These are phyloP conservation scores for Paracoccidioides brasiliensis DNA, from an alignment of 2,329 filamentous ascomycete species.

Conservation along the genomic window DNA sequence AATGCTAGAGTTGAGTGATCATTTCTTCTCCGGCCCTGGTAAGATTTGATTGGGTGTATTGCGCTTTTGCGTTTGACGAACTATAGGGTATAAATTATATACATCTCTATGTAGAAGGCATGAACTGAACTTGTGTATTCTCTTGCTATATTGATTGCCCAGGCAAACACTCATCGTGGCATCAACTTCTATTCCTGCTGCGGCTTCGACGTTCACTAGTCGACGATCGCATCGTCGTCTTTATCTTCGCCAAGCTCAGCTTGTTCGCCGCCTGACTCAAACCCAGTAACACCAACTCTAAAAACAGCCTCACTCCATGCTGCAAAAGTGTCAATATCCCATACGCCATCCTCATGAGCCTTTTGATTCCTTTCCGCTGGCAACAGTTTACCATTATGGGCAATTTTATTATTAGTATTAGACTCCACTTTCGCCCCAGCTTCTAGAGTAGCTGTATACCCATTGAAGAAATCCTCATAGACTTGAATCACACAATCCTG, in stretches of 20 bases:
- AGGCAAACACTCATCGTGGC: background rate
- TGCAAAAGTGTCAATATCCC: conserved; percentile 51
- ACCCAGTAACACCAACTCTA: conserved; percentile 35
- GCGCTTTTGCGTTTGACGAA: too few relatives aligned
- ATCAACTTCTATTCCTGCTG: conserved; percentile 6
- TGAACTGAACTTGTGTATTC: background rate
- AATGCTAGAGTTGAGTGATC: too few relatives aligned
- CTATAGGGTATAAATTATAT: too few relatives aligned
- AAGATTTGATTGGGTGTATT: too few relatives aligned
- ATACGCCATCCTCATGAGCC: conserved; percentile 47
- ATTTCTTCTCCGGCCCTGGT: too few relatives aligned
- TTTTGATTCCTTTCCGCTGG: conserved; percentile 41
- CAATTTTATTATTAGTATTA: conserved; percentile 16
- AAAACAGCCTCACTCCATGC: conserved; percentile 51
- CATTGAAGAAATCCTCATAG: conserved; percentile 53
- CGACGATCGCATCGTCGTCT: background rate
- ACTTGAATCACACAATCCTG: conserved; percentile 49
- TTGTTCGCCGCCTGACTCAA: conserved; percentile 13
- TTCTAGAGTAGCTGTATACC: conserved; percentile 30
- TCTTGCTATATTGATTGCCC: background rate
- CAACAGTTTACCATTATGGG: conserved; percentile 4
- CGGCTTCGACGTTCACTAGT: background rate
- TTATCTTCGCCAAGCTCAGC: conserved; percentile 20
- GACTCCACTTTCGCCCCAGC: conserved; percentile 16
- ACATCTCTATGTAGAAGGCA: too few relatives aligned